These are phyloP conservation scores for Trichothecium roseum DNA, from an alignment of 2,329 filamentous ascomycete genomes.

Conservation along the genomic window DNA sequence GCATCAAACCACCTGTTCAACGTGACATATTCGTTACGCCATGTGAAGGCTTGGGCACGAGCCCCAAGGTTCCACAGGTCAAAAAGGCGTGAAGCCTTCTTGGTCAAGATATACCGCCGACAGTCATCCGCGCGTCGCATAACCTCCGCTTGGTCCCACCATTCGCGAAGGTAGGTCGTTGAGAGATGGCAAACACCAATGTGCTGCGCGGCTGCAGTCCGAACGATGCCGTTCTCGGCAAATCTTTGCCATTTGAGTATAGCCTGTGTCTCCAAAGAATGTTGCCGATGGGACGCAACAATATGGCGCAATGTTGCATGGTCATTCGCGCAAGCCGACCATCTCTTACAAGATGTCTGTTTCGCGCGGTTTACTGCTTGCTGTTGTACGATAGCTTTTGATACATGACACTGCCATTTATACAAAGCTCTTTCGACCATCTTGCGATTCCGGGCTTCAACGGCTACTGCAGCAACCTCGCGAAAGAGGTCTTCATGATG, in stretches of 20 bases:
- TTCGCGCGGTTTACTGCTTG: conserved; percentile 9
- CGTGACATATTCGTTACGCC: conserved; percentile 20
- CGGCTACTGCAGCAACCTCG: conserved; percentile 12
- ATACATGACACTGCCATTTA: conserved; percentile 16
- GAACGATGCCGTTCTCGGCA: conserved; percentile 1
- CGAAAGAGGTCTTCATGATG: conserved; percentile 16
- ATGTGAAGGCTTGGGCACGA: conserved; percentile 21
- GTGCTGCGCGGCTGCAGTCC: conserved; percentile 6
- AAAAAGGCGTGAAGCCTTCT: conserved; percentile 13
- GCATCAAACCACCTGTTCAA: conserved; percentile 14
- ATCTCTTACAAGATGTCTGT: conserved; percentile 10
- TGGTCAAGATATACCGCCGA: conserved; percentile 8
- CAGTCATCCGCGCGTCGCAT: conserved; percentile 14
- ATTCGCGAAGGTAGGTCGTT: conserved; percentile 15
- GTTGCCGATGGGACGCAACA: conserved; percentile 3
- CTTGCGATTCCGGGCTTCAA: conserved; percentile 10
- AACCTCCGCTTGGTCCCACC: conserved; percentile 19
- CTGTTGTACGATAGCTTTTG: conserved; percentile 11
- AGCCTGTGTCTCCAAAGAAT: conserved; percentile 4
- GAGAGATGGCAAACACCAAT: conserved; percentile 9
- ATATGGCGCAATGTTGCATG: conserved; percentile 3
- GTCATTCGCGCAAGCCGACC: conserved; percentile 10
- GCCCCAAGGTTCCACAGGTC: conserved; percentile 21
- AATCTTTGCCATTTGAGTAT: conserved; percentile 13
- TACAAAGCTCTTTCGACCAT: conserved; percentile 11